Evolutionary conservation across 805 yeast genomes (phyloP), one percentile per base, ranked within the genome.

Genomic region (Wickerhamomyces canadensis): DNA sequence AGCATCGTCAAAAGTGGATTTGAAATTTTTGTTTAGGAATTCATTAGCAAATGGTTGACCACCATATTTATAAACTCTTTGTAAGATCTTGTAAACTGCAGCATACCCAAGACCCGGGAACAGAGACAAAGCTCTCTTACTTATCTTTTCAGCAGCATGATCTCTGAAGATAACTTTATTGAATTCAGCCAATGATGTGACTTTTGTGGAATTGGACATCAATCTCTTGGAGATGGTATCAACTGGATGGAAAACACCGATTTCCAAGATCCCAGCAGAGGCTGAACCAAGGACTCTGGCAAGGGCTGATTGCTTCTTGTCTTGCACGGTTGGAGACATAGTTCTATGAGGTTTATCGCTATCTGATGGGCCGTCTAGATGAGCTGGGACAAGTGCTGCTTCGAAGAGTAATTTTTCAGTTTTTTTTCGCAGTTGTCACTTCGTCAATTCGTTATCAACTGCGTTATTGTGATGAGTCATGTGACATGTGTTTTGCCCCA

Each of bases 41-140:
- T 93, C 99, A 59, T 93, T 93, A 47, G 91, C 99, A 58, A 87
- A 89, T 33, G 99, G 98, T 69, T 93, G 99, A 35, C 99, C 99
- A 58, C 98, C 98, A 62, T 93, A 93, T 67, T 93, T 93, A 76
- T 93, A 93, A 38, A 93, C 97, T 69, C 99, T 80, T 68, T 93
- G 99, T 51, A 91, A 70, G 51, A 93, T 83, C 66, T 93, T 93
- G 73, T 93, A 93, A 48, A 88, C 85, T 33, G 98, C 98, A 45
- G 98, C 98, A 59, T 93, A 93, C 19, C 98, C 98, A 47, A 93
- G 74, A 61, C 99, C 99, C 15, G 99, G 98, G 69, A 93, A 93
- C 46, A 93, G 72, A 10, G 97, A 82, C 47, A 86, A 67, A 31
- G 85, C 57, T 61, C 97, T 76, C 43, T 76, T 72, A 17, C 78